A percentile compares a stretch with the other conserved stretches of the same genome.
phyloP scores from a whole-genome alignment of 202 grass and related monocot species.

The Bolboschoenoplectus hybrid region DNA sequence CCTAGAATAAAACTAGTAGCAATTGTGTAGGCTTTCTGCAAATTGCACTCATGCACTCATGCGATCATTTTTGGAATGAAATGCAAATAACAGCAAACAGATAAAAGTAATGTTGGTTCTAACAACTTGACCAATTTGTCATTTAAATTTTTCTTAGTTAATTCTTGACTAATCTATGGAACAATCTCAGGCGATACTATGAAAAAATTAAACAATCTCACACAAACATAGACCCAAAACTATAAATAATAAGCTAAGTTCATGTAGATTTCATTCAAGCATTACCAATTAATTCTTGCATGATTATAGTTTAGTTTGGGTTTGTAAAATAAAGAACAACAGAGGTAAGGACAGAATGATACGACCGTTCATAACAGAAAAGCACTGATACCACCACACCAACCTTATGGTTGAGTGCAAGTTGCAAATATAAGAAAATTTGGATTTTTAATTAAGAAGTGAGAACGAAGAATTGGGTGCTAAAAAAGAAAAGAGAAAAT shows the following conservation, averaged over 20 bases:
- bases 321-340: background rate
- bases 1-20: background rate
- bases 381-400: background rate
- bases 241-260: background rate
- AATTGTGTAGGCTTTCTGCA: background rate
- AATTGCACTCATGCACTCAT: background rate
- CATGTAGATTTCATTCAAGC: conserved; percentile 2
- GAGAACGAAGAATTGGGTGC: background rate
- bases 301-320: background rate
- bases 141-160: background rate
- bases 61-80: no score
- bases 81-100: conserved; percentile 9
- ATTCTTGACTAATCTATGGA: conserved; percentile 1
- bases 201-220: background rate
- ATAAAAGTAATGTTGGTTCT: background rate
- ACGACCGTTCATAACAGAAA: background rate
- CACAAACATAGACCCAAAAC: background rate
- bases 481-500: background rate
- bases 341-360: background rate
- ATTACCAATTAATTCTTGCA: background rate
- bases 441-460: background rate
- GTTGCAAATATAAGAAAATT: background rate
- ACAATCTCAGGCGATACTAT: background rate
- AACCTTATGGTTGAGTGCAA: conserved; percentile 4
- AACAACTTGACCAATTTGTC: background rate